A percentile compares a stretch with the other conserved stretches of the same genome.
Evolutionary conservation across 345 rosid genomes (phyloP).

Genomic region (Salix koriyanagi): DNA sequence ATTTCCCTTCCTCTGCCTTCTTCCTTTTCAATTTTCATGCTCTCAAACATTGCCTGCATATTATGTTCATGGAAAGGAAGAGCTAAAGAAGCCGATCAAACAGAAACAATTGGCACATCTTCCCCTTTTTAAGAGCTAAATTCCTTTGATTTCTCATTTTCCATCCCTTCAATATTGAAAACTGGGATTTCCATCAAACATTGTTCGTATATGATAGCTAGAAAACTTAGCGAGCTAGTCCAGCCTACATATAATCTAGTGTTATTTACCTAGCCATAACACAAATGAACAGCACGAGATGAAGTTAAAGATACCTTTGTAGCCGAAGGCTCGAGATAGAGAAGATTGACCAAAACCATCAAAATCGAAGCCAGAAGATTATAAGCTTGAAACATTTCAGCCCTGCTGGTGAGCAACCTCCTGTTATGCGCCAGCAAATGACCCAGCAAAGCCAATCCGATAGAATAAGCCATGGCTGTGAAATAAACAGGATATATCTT

Average conservation of each 20-base stretch:
- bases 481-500: constrained; percentile 75
- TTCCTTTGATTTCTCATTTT: too few species aligned
- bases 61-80: neutral
- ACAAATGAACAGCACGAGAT: too few species aligned
- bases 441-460: constrained; percentile 47
- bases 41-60: constrained; percentile 63
- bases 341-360: constrained; percentile 45
- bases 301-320: constrained; percentile 45
- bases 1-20: constrained; percentile 65
- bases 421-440: constrained; percentile 38
- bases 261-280: too few species aligned
- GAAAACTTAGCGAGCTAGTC: too few species aligned
- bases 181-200: too few species aligned
- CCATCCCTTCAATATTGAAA: too few species aligned
- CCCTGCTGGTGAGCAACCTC: constrained; percentile 20
- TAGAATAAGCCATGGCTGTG: constrained; percentile 37
- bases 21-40: constrained; percentile 67
- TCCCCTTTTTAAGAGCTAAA: too few species aligned
- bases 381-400: constrained; percentile 50
- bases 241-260: too few species aligned
- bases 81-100: neutral
- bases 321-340: constrained; percentile 66
- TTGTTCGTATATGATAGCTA: too few species aligned
- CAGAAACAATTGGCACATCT: neutral
- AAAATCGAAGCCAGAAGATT: constrained; percentile 45